Base-by-base conservation (phyloP, 2,329 filamentous ascomycete genomes). In the Phyllosticta citribraziliensis region DNA sequence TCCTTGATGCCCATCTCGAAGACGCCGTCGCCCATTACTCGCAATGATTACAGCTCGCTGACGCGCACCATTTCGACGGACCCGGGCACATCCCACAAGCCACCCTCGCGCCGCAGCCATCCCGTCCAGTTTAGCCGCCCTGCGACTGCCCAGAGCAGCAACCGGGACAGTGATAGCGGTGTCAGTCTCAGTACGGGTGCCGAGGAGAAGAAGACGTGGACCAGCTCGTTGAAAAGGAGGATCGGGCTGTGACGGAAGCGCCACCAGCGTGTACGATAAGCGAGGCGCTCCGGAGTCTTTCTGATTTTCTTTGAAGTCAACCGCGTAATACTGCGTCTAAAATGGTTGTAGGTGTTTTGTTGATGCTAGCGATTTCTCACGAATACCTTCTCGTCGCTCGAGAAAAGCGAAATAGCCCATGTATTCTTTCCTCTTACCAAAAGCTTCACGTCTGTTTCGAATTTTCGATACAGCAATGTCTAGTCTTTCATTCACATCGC, bases 401-500 rank as follows among this genome's bases (percentile, higher is more conserved):
- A 47, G n/a, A 8, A 47, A 47, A n/a, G 40, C 40, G 40, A 47
- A 47, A 4, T 19, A n/a, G 40, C 40, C n/a, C 14, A 47, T 47
- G 40, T n/a, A n/a, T 4, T 47, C 40, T 8, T 11, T 6, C 27
- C 27, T 30, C 6, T 47, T 6, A 2, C 79, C 79, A 1, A 73
- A 65, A 47, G 75, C 68, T 60, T 78, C 76, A 62, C 80, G 78
- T 11, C 77, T 72, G 62, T 78, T 80, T 17, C 94, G 81, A 66
- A 30, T 95, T 89, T 1, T 83, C 81, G 5, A 82, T n/a, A n/a
- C 17, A n/a, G 17, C 14, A 47, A 47, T 47, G 17, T 40, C 33
- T 14, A 12, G 33, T 40, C 27, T 5, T 30, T 30, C 27, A 2
- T 30, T 30, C 9, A 10, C 27, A 22, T 30, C 27, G 6, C 27